These are phyloP conservation scores for Rhexocercosporidium sp. DNA, from an alignment of 2,329 filamentous ascomycete species.

Conservation along the genomic window DNA sequence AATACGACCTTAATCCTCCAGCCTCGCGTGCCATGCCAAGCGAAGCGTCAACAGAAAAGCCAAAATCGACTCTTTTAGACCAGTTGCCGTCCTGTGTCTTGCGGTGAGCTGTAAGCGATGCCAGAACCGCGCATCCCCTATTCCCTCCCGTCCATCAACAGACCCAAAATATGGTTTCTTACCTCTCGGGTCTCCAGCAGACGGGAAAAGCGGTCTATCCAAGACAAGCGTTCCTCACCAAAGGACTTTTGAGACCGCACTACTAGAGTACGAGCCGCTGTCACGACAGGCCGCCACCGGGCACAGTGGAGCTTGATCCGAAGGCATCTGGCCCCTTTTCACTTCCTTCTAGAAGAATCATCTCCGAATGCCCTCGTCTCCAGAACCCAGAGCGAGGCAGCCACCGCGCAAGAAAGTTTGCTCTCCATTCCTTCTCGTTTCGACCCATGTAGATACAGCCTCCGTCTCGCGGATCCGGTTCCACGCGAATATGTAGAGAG, in stretches of 20 bases:
- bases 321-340: constrained; percentile 2
- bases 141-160: neutral
- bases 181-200: neutral
- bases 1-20: neutral
- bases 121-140: neutral
- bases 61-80: neutral
- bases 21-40: neutral
- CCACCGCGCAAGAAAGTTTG: neutral
- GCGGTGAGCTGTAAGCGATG: neutral
- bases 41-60: neutral
- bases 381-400: no score
- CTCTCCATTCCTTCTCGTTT: neutral
- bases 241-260: constrained; percentile 4
- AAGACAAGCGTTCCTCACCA: constrained; percentile 11
- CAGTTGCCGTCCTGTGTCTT: neutral
- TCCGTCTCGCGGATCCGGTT: neutral
- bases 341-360: constrained; percentile 8
- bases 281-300: no score
- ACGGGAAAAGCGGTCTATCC: neutral
- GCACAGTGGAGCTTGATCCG: no score
- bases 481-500: neutral
- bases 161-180: neutral
- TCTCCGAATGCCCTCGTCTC: constrained; percentile 1
- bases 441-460: neutral
- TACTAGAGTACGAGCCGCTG: constrained; percentile 11